phyloP scores from a whole-genome alignment of 1,139 yeast genomes.

The Suhomyces terraborum region DNA sequence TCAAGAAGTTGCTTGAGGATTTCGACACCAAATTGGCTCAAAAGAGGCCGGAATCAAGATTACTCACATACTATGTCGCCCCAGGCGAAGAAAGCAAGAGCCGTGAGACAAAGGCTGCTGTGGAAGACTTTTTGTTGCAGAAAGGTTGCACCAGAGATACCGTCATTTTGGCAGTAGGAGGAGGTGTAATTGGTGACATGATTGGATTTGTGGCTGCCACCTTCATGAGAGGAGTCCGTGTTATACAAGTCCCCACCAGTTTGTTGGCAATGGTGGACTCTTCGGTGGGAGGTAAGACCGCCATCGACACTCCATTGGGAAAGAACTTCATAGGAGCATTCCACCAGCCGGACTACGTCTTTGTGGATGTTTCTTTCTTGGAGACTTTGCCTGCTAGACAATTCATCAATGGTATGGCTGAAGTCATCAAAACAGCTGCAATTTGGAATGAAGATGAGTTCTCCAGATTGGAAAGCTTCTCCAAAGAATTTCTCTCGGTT shows the following conservation, averaged over 20 bases:
- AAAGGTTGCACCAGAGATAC: conserved; percentile 96
- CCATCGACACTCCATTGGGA: conserved; percentile 96
- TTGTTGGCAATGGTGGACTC: conserved; percentile 97
- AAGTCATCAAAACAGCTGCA: conserved; percentile 96
- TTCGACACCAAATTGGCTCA: conserved; percentile 35
- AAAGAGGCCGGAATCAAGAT: conserved; percentile 54
- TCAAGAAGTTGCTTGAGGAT: conserved; percentile 35
- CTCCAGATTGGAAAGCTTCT: conserved; percentile 75
- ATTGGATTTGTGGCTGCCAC: conserved; percentile 98
- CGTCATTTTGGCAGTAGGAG: conserved; percentile 92
- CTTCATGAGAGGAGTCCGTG: conserved; percentile 97
- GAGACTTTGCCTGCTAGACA: conserved; percentile 90
- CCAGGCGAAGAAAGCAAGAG: conserved; percentile 95
- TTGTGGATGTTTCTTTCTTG: conserved; percentile 85
- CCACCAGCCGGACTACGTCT: conserved; percentile 91
- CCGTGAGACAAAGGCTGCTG: conserved; percentile 85
- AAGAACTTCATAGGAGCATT: conserved; percentile 96
- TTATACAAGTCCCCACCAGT: conserved; percentile 92
- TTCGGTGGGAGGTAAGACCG: conserved; percentile 97
- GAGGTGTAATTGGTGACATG: conserved; percentile 99
- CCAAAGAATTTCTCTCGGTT: conserved; percentile 65
- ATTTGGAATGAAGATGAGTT: conserved; percentile 94
- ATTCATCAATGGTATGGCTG: conserved; percentile 98
- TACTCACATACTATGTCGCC: conserved; percentile 72
- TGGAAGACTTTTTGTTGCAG: conserved; percentile 85